Base-by-base conservation (phyloP, 2,329 filamentous ascomycete species). In the Ceratocystis alfenasii region DNA sequence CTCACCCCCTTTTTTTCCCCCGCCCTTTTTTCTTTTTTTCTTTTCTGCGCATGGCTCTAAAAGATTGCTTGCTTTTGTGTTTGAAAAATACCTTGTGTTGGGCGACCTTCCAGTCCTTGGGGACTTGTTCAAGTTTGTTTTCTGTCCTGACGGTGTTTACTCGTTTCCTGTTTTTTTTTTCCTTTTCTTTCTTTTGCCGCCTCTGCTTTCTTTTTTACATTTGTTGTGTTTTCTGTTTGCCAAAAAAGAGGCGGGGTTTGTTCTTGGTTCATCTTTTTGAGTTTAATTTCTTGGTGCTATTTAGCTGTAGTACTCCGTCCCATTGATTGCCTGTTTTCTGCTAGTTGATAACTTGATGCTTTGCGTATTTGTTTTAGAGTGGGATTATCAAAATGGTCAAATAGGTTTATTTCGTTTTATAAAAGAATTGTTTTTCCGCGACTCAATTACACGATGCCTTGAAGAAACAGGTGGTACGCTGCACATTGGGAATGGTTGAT, bases 81-180 rank as follows among this genome's bases (percentile, higher is more conserved):
- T 63, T 30, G 41, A 44, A 48, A 45, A 50, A 63, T 50, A 44
- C 28, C 12, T 62, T 62, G 20, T 48, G 44, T 46, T 62, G 28
- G 44, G 33, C 60, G 59, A 41, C 48, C 45, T 62, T 46, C 41
- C 15, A 15, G 63, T 44, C 63, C 55, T 59, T 50, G 55, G 15
- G 63, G 50, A 57, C 53, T 50, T 22, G 50, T 46, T 62, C 41
- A 41, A 55, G 33, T 44, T 41, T 67, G 28, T 62, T 41, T 65
- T 63, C 2, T 62, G 55, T 41, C 63, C 55, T 64, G n/a, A 57
- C 20, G 55, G 46, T 62, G 63, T 50, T 41, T 41, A 12, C 36
- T 15, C 36, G 36, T 12, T 41, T 41, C 3, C 12, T 20, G 44
- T 20, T 60, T 20, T 57, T 62, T 20, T 12, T 36, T n/a, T 59